Conservation (phyloP, 805 yeast genomes). For the Suhomyces prunicola region DNA sequence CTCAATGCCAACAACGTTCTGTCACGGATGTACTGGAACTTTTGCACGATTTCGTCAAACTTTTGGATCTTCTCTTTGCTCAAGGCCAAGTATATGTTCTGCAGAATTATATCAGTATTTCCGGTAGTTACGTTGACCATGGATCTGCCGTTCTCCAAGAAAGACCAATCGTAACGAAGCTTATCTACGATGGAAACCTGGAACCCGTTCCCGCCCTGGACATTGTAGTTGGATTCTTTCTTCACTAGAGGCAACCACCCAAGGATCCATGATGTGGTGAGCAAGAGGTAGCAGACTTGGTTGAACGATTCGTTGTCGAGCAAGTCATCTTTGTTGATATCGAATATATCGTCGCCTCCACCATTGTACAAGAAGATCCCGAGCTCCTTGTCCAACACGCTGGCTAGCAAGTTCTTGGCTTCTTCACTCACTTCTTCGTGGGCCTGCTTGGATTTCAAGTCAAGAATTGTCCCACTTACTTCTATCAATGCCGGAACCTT, state of each 20-base stretch:
- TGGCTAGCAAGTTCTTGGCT: slow-evolving; percentile 1
- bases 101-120: slow-evolving; percentile 17
- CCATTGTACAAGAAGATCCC: slow-evolving; percentile 22
- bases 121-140: slow-evolving; percentile 10
- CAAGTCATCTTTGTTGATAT: slow-evolving; percentile 47
- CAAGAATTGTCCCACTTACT: slow-evolving; percentile 10
- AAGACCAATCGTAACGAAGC: slow-evolving; percentile 39
- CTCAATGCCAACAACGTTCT: slow-evolving; percentile 48
- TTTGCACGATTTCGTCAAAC: slow-evolving; percentile 35
- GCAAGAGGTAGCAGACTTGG: slow-evolving; percentile 49
- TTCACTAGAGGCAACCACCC: slow-evolving; percentile 58
- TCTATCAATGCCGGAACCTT: slow-evolving; percentile 27
- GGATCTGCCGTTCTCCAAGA: slow-evolving; percentile 38
- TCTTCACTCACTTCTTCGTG: neutral
- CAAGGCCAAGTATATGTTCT: slow-evolving; percentile 33
- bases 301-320: slow-evolving; percentile 52
- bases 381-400: slow-evolving; percentile 22
- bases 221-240: slow-evolving; percentile 32
- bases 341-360: slow-evolving; percentile 19
- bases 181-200: slow-evolving; percentile 27
- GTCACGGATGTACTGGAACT: slow-evolving; percentile 34
- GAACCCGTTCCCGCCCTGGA: slow-evolving; percentile 8
- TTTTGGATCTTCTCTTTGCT: slow-evolving; percentile 25
- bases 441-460: slow-evolving; percentile 1
- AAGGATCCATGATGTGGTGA: slow-evolving; percentile 55